Evolutionary conservation across 495 filamentous ascomycete genomes (phyloP), one percentile per base, ranked within the genome.

Genomic region (Rostrohypoxylon terebratum): DNA sequence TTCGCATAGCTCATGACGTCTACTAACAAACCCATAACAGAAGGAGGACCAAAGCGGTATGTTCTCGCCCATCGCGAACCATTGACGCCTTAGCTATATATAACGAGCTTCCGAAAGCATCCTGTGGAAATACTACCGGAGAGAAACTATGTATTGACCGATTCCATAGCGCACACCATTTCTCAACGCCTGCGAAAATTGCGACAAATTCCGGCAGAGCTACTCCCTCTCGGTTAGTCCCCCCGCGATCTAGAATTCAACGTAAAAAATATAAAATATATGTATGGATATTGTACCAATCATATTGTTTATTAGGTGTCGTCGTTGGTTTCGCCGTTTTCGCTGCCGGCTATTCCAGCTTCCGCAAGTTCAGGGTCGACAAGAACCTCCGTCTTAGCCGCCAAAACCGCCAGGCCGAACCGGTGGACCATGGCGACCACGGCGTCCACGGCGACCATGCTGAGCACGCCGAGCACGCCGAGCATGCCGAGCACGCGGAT

Each of bases 121-220:
- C 7, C 31, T 21, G 14, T 28, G 13, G 9, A 16, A 64, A 57
- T 50, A 36, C 8, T 16, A 33, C 45, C 40, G 36, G 61, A 25
- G 8, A 13, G 11, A 28, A 57, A 64, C 44, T 18, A 14, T 28
- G 63, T 60, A 59, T 78, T 81, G 70, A 82, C 71, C 57, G 42
- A 55, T 48, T 31, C 28, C 42, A 72, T 75, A 99, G 96, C 93
- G 79, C 96, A 98, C 85, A 98, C 96, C 66, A 91, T 99, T 83
- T 98, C 96, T 51, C 96, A 99, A 85, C 92, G 96, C 75, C 86
- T 99, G 68, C 91, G 96, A 75, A 88, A 86, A 70, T 83, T 98
- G 67, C 93, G 92, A 88, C 89, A 88, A 84, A 90, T 97, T 78
- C 96, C 96, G 67, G 90, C 94, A 55, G 96, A 99, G 87, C 87